Evolutionary conservation across 2,329 filamentous ascomycete genomes (phyloP), one percentile per base, ranked within the genome.

Genomic region (Huntiella moniliformis): DNA sequence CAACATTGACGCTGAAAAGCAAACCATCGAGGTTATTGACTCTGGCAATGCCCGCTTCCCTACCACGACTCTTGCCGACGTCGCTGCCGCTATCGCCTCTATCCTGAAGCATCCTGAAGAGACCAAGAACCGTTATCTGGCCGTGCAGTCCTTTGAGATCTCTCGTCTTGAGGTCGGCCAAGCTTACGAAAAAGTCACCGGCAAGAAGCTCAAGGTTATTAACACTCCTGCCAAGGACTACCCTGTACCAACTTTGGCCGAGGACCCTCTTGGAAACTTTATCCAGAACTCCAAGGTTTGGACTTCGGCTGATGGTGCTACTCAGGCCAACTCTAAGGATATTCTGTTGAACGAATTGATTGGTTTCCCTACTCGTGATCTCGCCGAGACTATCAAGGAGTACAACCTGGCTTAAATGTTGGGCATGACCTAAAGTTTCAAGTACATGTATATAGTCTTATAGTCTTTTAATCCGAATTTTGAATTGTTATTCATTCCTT

Each of bases 121-220:
- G 54, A 76, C 73, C 0, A 65, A 64, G 55, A 75, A 78, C 54
- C 60, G 63, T 3, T 47, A 55, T 2, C 60, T 77, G 2, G 63
- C 61, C 48, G 56, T 72, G n/a, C 55, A 67, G 5, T 63, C 66
- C 18, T 56, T 63, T 7, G 56, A 60, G 4, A 56, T 64, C 12
- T 64, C 66, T 0, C 71, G 73, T 55, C 65, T 63, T 45, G 56
- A 60, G 49, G 48, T 71, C 0, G 50, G 70, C 1, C 62, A 56
- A 0, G 56, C 63, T 1, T 62, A 70, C 1, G 69, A 77, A 57
- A 61, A 67, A 45, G 57, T 60, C 2, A 67, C 66, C 2, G 66
- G 65, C 0, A 54, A 57, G 16, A 67, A 68, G 53, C 40, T 52
- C 2, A 78, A 52, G 0, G 63, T 64, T 6, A 50, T 61, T 42